Conservation (phyloP, 2,329 filamentous ascomycete species). For the Zasmidium cellare region DNA sequence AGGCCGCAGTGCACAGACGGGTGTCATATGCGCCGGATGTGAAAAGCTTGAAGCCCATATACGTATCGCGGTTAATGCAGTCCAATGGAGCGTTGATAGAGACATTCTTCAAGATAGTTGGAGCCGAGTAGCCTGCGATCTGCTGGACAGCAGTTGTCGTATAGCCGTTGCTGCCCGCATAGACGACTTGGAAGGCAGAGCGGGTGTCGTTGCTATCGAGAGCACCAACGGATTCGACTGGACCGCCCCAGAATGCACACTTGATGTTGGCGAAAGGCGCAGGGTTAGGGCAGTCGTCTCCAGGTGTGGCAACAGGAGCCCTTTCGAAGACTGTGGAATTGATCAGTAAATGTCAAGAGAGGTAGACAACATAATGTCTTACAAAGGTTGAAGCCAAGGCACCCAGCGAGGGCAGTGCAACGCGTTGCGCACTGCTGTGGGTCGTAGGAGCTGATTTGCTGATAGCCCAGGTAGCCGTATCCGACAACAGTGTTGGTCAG, state of each 20-base stretch:
- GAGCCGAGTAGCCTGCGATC: constrained; percentile 17
- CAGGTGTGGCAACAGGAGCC: neutral
- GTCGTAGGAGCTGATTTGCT: neutral
- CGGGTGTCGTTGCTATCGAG: neutral
- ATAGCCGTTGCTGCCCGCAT: neutral
- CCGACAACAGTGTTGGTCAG: neutral
- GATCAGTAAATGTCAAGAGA: neutral
- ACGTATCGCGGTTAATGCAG: constrained; percentile 25
- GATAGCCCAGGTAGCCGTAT: neutral
- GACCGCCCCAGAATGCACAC: neutral
- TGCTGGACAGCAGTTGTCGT: neutral
- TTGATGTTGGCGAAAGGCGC: neutral
- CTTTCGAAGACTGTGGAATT: neutral
- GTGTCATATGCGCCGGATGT: constrained; percentile 13
- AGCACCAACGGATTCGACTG: neutral
- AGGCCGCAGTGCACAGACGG: constrained; percentile 16
- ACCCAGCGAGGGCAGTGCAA: neutral
- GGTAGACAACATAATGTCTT: neutral
- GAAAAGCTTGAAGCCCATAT: constrained; percentile 3
- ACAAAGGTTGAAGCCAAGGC: neutral
- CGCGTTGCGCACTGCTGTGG: neutral
- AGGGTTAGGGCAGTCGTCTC: neutral
- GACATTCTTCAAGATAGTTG: constrained; percentile 20
- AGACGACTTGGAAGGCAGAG: neutral
- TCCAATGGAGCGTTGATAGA: constrained; percentile 33